Percentiles rank a stretch among this genome's conserved stretches.
Conservation (phyloP, 2,329 filamentous ascomycete genomes). For the Purpureocillium takamizusanense region DNA sequence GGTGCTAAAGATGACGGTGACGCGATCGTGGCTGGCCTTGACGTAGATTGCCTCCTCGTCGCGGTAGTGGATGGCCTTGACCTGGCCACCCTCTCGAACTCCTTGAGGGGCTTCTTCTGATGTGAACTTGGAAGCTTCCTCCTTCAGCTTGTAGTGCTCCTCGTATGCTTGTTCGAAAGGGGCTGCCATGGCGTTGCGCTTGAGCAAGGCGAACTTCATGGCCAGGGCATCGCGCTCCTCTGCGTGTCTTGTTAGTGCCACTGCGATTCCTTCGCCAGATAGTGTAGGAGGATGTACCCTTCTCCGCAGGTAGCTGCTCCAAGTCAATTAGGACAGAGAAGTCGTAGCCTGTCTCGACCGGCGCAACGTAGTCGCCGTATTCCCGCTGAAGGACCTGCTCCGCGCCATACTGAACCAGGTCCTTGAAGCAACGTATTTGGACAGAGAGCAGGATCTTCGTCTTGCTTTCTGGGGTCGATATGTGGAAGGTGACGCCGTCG, state of each 20-base stretch:
- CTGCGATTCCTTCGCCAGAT: not conserved
- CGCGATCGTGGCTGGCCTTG: conserved; percentile 93
- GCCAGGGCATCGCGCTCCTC: conserved; percentile 83
- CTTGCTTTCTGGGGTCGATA: conserved; percentile 91
- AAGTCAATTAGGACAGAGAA: conserved; percentile 90
- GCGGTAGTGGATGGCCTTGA: conserved; percentile 95
- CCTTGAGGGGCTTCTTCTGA: conserved; percentile 91
- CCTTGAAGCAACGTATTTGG: conserved; percentile 87
- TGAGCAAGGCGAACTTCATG: conserved; percentile 78
- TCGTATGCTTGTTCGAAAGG: conserved; percentile 96
- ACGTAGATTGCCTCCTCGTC: conserved; percentile 99
- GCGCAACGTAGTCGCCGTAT: conserved; percentile 85
- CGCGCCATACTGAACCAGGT: conserved; percentile 88
- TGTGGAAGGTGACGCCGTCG: conserved; percentile 96
- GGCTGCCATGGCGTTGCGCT: conserved; percentile 97
- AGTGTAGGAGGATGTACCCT: conserved; percentile 40
- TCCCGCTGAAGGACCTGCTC: conserved; percentile 86
- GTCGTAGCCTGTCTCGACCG: conserved; percentile 85
- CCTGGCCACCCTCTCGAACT: conserved; percentile 76
- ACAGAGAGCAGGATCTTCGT: conserved; percentile 92
- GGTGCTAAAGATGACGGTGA: conserved; percentile 98
- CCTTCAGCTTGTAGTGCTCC: conserved; percentile 77
- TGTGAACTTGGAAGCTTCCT: conserved; percentile 86
- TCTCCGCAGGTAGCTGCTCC: conserved; percentile 72
- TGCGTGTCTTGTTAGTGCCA: conserved; percentile 15